Conservation (phyloP, 2,329 filamentous ascomycete species). For the Fusarium sp. region DNA sequence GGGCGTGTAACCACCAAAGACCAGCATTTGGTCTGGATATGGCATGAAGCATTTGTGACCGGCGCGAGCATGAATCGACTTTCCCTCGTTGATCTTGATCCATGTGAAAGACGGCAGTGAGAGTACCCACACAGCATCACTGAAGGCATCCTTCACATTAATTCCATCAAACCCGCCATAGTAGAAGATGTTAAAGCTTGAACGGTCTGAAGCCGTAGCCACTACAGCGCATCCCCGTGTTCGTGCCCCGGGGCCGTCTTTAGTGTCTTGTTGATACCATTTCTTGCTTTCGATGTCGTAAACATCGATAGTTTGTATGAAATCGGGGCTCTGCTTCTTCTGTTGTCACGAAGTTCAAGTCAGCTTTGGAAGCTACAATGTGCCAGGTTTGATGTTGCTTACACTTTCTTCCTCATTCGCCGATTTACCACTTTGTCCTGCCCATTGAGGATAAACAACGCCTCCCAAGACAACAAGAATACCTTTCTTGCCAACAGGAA, state of each 20-base stretch:
- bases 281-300: conserved; percentile 77
- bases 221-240: conserved; percentile 80
- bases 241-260: conserved; percentile 68
- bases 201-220: conserved; percentile 75
- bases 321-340: conserved; percentile 73
- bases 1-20: conserved; percentile 74
- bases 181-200: conserved; percentile 86
- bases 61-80: conserved; percentile 67
- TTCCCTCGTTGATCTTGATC: conserved; percentile 68
- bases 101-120: conserved; percentile 85
- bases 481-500: conserved; percentile 81
- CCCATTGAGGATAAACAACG: conserved; percentile 71
- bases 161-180: conserved; percentile 80
- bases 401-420: conserved; percentile 51
- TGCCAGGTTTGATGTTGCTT: conserved; percentile 34
- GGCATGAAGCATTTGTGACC: conserved; percentile 81
- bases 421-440: conserved; percentile 43
- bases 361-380: neutral
- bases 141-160: conserved; percentile 54
- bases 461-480: conserved; percentile 83
- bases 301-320: conserved; percentile 79
- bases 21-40: conserved; percentile 85
- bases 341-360: conserved; percentile 48
- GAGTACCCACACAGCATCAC: conserved; percentile 82
- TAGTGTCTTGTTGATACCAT: conserved; percentile 78